Base-by-base conservation (phyloP, 768 basidiomycete species). In the Pholiota molesta region DNA sequence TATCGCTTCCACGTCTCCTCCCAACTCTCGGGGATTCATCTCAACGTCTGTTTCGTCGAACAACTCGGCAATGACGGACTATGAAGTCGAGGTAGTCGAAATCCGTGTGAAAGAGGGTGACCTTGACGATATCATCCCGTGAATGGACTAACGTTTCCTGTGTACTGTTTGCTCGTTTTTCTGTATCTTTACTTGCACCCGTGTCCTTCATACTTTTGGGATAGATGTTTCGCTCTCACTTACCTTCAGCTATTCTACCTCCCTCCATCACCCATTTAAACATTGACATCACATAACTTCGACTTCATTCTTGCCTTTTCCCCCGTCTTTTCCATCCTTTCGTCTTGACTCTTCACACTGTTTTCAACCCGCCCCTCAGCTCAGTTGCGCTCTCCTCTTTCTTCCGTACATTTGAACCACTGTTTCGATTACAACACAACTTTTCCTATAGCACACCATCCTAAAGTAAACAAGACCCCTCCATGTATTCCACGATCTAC, bases 31-130 rank as follows among this genome's bases (percentile, higher is more conserved):
- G 57, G 84, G 87, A 61, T 88, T 88, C 73, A 78, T 87, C 68
- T 87, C 87, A 60, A 85, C 86, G 55, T 89, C 89, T 45, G 83
- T 84, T 40, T 87, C 89, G 13, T 88, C 90, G 55, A 84, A 83
- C 52, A 85, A 85, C 72, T 84, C 86, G 49, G 84, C 84, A 57
- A 74, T 90, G 65, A 85, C 83, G 63, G 90, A 91, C 67, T 92
- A 91, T 66, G 91, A 93, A 71, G 87, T 94, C 62, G 92, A 94
- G 74, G 92, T 94, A 39, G 92, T 91, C 67, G 91, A 93, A 77
- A 95, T 94, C 73, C 83, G 92, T 62, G 90, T 94, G 62, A 81
- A 83, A 64, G 92, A 92, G 68, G 89, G 85, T 55, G 92, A 94
- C 68, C 77, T 93, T 54, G 83, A 87, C 72, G 83, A 86, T 62